A percentile compares a stretch with the other conserved stretches of the same genome.
Conservation (phyloP, 306 rosid species). For the Prunus armeniaca region DNA sequence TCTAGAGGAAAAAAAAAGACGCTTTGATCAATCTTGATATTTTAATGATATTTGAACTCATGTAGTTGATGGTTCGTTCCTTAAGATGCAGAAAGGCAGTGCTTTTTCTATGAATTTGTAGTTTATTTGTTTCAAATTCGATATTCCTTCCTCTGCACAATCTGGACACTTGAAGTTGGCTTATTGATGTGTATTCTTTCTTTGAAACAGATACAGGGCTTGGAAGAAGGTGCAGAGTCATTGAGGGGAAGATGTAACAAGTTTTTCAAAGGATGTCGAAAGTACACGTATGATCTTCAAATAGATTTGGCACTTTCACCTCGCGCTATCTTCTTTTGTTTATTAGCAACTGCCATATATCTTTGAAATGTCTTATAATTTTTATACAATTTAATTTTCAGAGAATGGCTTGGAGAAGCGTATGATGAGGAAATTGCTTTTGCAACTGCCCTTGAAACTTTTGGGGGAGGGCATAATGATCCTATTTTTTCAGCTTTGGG, state of each 20-base stretch:
- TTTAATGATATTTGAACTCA: neutral
- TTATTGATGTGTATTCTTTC: conserved; percentile 21
- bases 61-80: neutral
- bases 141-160: neutral
- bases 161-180: neutral
- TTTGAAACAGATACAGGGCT: conserved; percentile 73
- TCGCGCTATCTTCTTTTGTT: neutral
- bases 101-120: neutral
- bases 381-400: conserved; percentile 32
- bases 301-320: neutral
- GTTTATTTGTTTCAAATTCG: neutral
- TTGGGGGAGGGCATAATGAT: conserved; percentile 91
- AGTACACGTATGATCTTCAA: conserved; percentile 58
- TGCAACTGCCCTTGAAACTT: conserved; percentile 84
- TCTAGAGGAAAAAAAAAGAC: neutral
- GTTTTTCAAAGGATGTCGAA: conserved; percentile 94
- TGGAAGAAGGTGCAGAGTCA: conserved; percentile 95
- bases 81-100: neutral
- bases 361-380: conserved; percentile 19
- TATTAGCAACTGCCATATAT: neutral
- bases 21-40: neutral
- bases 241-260: conserved; percentile 85
- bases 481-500: conserved; percentile 91
- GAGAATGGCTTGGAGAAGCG: conserved; percentile 96
- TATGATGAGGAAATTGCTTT: conserved; percentile 96